Percentiles rank a stretch among this genome's conserved stretches.
These are phyloP conservation scores for Penicillium diatomitis DNA, from an alignment of 495 filamentous ascomycete genomes.

Conservation along the genomic window DNA sequence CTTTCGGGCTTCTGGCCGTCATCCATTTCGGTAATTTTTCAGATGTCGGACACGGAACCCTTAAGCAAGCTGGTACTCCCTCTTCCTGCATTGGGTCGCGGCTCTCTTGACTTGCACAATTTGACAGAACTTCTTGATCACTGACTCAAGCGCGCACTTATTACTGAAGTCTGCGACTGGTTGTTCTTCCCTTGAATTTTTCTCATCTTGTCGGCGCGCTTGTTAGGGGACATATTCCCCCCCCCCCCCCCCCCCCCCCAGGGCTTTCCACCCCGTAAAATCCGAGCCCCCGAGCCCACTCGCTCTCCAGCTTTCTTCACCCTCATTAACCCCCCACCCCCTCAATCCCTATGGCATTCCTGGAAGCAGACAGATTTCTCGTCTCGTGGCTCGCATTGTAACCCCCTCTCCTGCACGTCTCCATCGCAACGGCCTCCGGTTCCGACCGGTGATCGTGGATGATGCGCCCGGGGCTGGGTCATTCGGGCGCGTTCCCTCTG, in stretches of 20 bases:
- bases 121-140: not conserved
- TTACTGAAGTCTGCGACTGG: no score
- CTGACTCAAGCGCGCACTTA: not conserved
- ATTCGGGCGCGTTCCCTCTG: constrained; percentile 32
- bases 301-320: not conserved
- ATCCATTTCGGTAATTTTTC: not conserved
- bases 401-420: not conserved
- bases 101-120: not conserved
- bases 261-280: not conserved
- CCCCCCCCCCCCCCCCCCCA: no score
- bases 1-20: constrained; percentile 4
- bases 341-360: constrained; percentile 12
- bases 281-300: not conserved
- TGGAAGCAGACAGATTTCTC: not conserved
- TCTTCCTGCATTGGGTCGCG: no score
- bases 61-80: no score
- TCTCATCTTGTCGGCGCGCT: constrained; percentile 4
- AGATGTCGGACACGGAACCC: no score
- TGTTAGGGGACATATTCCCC: no score
- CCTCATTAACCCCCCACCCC: not conserved
- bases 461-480: constrained; percentile 34
- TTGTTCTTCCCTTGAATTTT: no score
- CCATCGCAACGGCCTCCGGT: constrained; percentile 1
- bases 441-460: constrained; percentile 13
- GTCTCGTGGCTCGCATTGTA: constrained; percentile 1